Evolutionary conservation across 2,329 filamentous ascomycete genomes (phyloP), one percentile per base, ranked within the genome.

Genomic region (Leptographium galeiforme): DNA sequence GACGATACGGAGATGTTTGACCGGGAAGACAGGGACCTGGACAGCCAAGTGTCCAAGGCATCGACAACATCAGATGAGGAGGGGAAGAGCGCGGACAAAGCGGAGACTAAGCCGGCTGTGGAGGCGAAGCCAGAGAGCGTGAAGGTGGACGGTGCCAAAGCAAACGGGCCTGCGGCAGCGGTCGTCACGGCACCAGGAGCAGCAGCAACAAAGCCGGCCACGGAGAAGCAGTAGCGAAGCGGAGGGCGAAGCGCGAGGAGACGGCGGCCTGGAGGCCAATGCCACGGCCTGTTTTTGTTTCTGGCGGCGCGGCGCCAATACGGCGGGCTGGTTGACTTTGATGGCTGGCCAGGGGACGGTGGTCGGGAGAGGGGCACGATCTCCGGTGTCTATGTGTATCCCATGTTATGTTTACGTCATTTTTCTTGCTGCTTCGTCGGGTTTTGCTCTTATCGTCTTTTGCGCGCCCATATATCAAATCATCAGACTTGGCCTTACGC

Each of bases 1-100:
- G 84, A 89, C 69, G 89, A 96, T 65, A 82, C 86, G 59, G 89
- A 95, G 63, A 91, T 95, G 84, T 95, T 96, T 70, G 89, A 96
- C 68, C 85, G 89, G 66, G 88, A 94, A 64, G 87, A 94, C 64
- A 87, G 88, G 67, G 89, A 95, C 65, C 76, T 90, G 58, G 84
- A 81, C 59, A 90, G 85, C 67, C 89, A 95, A 72, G 86, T 93
- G 57, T 79, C 81, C 65, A 90, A 87, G 72, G 74, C 72, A 55
- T 67, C 75, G 6, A 60, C 63, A 14, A 53, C 59, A 25, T 36
- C 55, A 11, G 54, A 55, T 38, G 53, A 33, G 14, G 25, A 19
- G 4, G 51, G 51, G 14, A 39, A 34, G 18, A 43, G 8, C 16
- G 18, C 30, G 30, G 45, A n/a, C 8, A 49, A 53, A 19, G 41